phyloP scores from a whole-genome alignment of 805 yeast species.

The Ascoidea asiatica region DNA sequence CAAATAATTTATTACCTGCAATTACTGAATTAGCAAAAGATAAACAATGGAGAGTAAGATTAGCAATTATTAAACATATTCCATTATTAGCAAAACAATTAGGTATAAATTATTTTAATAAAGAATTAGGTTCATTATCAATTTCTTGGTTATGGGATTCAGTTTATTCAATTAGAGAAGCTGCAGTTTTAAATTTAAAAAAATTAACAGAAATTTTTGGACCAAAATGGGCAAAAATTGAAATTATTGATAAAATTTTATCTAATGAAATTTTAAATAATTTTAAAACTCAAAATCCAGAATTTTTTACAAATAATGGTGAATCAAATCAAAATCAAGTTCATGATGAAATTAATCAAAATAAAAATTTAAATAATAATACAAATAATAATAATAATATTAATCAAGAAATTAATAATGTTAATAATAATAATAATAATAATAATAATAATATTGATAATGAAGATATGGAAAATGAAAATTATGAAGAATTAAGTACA shows the following conservation, averaged over 20 bases:
- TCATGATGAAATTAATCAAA: conserved; percentile 7
- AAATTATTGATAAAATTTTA: conserved; percentile 68
- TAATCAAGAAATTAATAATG: no score
- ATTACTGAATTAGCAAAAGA: conserved; percentile 93
- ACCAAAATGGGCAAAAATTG: conserved; percentile 80
- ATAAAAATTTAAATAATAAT: no score
- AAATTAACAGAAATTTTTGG: conserved; percentile 82
- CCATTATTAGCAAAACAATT: conserved; percentile 90
- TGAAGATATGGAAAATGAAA: conserved; percentile 30
- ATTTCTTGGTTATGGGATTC: conserved; percentile 99
- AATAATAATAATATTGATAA: conserved; percentile 10
- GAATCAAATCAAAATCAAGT: conserved; percentile 16
- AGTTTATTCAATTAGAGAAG: conserved; percentile 91
- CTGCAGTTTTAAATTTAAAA: conserved; percentile 77
- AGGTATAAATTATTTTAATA: conserved; percentile 87
- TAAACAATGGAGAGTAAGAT: conserved; percentile 93
- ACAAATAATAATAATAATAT: no score
- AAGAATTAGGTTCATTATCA: conserved; percentile 79
- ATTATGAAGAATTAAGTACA: conserved; percentile 12
- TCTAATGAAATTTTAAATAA: conserved; percentile 23
- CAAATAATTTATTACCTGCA: conserved; percentile 86
- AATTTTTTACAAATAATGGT: conserved; percentile 16
- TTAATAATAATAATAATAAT: conserved; percentile 2
- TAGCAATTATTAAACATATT: conserved; percentile 92
- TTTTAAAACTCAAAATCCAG: conserved; percentile 13